A percentile compares a stretch with the other conserved stretches of the same genome.
Evolutionary conservation across 2,329 filamentous ascomycete species (phyloP).

Genomic region (Cryphonectria japonica): DNA sequence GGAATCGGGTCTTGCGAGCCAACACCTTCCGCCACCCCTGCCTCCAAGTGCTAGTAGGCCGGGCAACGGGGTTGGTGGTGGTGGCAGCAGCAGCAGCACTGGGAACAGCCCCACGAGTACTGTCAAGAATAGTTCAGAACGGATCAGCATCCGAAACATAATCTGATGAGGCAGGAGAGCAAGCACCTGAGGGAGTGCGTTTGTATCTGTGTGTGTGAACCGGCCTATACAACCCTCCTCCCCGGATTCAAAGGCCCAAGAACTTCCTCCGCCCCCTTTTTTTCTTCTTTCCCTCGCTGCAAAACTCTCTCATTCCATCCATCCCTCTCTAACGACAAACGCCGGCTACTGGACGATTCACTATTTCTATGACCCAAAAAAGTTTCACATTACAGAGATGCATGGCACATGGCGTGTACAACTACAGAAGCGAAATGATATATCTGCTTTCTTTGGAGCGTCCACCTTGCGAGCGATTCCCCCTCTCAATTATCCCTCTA

Average conservation of each 20-base stretch:
- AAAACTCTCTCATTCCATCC: too few relatives aligned
- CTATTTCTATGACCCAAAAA: background rate
- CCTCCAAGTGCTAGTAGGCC: constrained; percentile 22
- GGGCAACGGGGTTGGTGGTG: constrained; percentile 19
- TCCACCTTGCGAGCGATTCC: constrained; percentile 11
- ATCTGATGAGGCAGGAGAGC: constrained; percentile 36
- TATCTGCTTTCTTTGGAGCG: background rate
- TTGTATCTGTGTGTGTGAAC: too few relatives aligned
- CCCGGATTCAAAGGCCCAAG: background rate
- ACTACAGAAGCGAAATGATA: constrained; percentile 19
- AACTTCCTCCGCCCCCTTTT: background rate
- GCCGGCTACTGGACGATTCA: background rate
- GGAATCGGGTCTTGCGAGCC: constrained; percentile 32
- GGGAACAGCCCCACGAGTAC: constrained; percentile 40
- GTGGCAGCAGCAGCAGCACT: constrained; percentile 24
- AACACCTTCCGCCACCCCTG: constrained; percentile 2
- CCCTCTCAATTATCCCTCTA: background rate
- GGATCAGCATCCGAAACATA: constrained; percentile 52
- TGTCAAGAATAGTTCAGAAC: constrained; percentile 45
- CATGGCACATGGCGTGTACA: constrained; percentile 24
- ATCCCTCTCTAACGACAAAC: background rate
- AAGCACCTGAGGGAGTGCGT: background rate
- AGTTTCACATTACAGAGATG: constrained; percentile 5
- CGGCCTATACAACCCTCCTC: background rate
- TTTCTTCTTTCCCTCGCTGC: too few relatives aligned